A percentile compares a stretch with the other conserved stretches of the same genome.
These are phyloP conservation scores for Graphilbum sp. DNA, from an alignment of 2,329 filamentous ascomycete species.

Conservation along the genomic window DNA sequence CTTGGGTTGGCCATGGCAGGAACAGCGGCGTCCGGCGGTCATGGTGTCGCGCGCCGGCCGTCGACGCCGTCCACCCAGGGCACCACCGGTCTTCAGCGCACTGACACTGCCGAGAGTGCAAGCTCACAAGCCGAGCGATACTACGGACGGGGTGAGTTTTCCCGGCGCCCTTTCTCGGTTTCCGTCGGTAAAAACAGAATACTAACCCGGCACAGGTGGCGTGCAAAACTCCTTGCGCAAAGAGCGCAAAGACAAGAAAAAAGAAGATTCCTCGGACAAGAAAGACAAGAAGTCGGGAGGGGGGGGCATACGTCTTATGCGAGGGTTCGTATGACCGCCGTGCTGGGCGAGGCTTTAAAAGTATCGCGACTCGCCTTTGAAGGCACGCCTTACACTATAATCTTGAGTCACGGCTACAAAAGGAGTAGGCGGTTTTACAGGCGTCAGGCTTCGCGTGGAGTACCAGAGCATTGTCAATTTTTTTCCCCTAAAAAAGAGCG, in stretches of 20 bases:
- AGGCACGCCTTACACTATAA: no score
- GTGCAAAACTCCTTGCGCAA: constrained; percentile 30
- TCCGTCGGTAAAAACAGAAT: no score
- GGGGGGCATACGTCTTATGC: constrained; percentile 21
- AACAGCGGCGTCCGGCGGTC: constrained; percentile 1
- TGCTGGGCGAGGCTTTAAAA: no score
- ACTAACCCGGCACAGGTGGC: no score
- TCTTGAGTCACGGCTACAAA: no score
- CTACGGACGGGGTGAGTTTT: constrained; percentile 30
- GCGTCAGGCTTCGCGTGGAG: no score
- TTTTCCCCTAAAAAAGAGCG: no score
- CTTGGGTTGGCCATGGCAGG: constrained; percentile 10
- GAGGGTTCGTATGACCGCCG: no score
- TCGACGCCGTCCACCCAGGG: constrained; percentile 22
- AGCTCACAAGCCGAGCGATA: constrained; percentile 21
- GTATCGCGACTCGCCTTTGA: no score
- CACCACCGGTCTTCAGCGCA: constrained; percentile 6
- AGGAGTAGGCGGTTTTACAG: no score
- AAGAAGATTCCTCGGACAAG: constrained; percentile 26
- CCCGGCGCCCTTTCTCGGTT: background rate
- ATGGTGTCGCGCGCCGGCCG: constrained; percentile 14
- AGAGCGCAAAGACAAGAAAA: constrained; percentile 31
- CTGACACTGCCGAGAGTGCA: constrained; percentile 17
- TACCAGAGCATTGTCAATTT: no score
- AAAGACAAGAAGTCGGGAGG: constrained; percentile 23